Base-by-base conservation (phyloP, 768 basidiomycete species). In the Russula emetica region DNA sequence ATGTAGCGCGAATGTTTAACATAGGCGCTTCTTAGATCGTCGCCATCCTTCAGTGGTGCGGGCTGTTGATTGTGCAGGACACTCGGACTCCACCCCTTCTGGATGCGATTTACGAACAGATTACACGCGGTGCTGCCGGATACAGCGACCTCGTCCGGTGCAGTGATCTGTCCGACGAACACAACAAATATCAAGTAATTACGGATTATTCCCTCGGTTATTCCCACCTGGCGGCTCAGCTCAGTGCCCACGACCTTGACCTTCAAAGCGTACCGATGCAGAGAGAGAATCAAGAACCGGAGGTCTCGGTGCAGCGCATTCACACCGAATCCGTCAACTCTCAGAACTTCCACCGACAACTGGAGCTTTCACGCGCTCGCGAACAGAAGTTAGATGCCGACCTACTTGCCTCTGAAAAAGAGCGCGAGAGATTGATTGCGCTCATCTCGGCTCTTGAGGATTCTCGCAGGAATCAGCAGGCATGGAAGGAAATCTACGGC, bases 21-120 rank as follows among this genome's bases (percentile, higher is more conserved):
- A 4, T 14, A 50, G 1, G 14, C 24, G 14, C 4, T 49, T n/a
- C n/a, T n/a, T 51, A 64, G 63, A 40, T 64, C n/a, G 47, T 30
- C 20, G 3, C 26, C 44, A 10, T 55, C 53, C 58, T 64, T 8
- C 36, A 50, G 54, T 30, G 53, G n/a, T 60, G 45, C 20, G 54
- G 63, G 28, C 24, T 64, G 2, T 32, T 60, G 36, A 34, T n/a
- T 0, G 1, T 2, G 13, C 45, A 11, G 11, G 47, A 64, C 30
- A 42, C 58, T 22, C 58, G 13, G 4, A 64, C 63, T 0, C 63
- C 63, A 0, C 38, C 45, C 9, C 13, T 51, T 22, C 45, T 60
- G 10, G 34, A 50, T 34, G 24, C 30, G 2, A 34, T 55, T 42
- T 64, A 55, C 47, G 58, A 64, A 60, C 58, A 64, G 28, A 60